phyloP scores from a whole-genome alignment of 768 basidiomycete genomes.

The Mycena chlorophos region DNA sequence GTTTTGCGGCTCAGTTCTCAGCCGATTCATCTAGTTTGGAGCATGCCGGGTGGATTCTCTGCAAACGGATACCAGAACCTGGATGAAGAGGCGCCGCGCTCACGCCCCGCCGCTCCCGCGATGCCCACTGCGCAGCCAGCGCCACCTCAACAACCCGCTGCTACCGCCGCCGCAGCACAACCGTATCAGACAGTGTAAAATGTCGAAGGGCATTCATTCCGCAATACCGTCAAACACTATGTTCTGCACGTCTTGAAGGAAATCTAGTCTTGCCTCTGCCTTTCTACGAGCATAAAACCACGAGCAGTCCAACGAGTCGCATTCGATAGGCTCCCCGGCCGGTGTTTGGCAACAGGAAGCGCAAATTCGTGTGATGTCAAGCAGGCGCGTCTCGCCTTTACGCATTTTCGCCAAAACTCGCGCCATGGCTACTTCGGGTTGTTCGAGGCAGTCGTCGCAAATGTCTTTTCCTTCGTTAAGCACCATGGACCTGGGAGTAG shows the following conservation, averaged over 20 bases:
- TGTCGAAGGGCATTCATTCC: slow-evolving; percentile 6
- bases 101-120: slow-evolving; percentile 18
- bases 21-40: slow-evolving; percentile 52
- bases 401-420: slow-evolving; percentile 56
- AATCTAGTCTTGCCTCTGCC: slow-evolving; percentile 45
- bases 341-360: slow-evolving; percentile 63
- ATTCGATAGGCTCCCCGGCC: slow-evolving; percentile 60
- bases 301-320: slow-evolving; percentile 85
- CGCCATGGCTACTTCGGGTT: slow-evolving; percentile 56
- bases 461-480: slow-evolving; percentile 43
- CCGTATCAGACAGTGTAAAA: slow-evolving; percentile 43
- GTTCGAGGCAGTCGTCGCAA: slow-evolving; percentile 60
- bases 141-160: slow-evolving; percentile 22
- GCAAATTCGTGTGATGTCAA: slow-evolving; percentile 69
- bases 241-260: slow-evolving; percentile 31
- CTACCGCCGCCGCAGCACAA: slow-evolving; percentile 32
- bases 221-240: slow-evolving; percentile 9
- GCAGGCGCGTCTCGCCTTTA: slow-evolving; percentile 53
- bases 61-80: slow-evolving; percentile 63
- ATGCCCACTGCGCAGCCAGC: slow-evolving; percentile 22
- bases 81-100: slow-evolving; percentile 47
- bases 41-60: slow-evolving; percentile 66
- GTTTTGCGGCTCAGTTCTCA: slow-evolving; percentile 7
- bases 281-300: slow-evolving; percentile 76
- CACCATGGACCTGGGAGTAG: neutral